A percentile compares a stretch with the other conserved stretches of the same genome.
phyloP scores from a whole-genome alignment of 2,329 filamentous ascomycete genomes.

The Aspergillus piperis region DNA sequence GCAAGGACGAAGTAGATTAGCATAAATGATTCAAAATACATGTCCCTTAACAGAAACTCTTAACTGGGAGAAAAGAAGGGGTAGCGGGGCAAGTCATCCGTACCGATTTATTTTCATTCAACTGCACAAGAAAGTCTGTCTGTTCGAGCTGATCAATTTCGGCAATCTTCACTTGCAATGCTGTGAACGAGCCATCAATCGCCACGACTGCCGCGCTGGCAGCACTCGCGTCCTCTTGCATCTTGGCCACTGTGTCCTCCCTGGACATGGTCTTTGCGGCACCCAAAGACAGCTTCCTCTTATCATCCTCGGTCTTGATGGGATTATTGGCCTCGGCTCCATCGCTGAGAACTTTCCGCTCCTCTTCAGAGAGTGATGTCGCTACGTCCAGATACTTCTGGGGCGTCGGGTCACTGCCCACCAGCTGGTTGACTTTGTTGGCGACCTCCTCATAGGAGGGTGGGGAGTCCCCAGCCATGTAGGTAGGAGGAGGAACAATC shows the following conservation, averaged over 20 bases:
- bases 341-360: background rate
- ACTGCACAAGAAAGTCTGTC: background rate
- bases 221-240: too few species aligned
- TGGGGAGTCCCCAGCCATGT: background rate
- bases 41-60: too few species aligned
- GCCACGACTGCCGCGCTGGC: background rate
- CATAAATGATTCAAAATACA: too few species aligned
- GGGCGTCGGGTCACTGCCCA: background rate
- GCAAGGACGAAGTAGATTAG: too few species aligned
- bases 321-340: background rate
- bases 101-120: background rate
- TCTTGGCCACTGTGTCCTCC: too few species aligned
- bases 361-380: background rate
- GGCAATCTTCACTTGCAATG: background rate
- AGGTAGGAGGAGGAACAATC: background rate
- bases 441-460: slow-evolving; percentile 5
- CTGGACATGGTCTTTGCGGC: background rate
- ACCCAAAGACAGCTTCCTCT: too few species aligned
- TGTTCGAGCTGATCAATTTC: slow-evolving; percentile 3
- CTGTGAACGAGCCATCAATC: background rate
- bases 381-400: background rate
- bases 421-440: background rate
- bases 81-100: background rate
- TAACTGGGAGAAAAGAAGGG: background rate
- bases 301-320: background rate